Base-by-base conservation (phyloP, 179 eudicot species). In the Vitellaria paradoxa region DNA sequence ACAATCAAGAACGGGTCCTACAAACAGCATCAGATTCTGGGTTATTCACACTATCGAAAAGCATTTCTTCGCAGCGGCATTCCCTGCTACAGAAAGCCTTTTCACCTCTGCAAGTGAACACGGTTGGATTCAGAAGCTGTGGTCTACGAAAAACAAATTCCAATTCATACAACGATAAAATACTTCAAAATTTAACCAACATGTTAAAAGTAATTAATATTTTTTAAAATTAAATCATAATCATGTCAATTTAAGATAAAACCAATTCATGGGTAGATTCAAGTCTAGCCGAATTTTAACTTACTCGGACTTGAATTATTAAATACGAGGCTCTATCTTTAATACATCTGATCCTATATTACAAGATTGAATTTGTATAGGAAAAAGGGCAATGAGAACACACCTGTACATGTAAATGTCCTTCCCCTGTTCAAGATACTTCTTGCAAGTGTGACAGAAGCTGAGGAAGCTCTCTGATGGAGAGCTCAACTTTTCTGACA, bases 11-110 rank as follows among this genome's bases (percentile, higher is more conserved):
- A 47, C 77, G 46, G 23, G 66, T 46, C 61, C 75, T 65, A 37
- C 23, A 50, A 73, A 52, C 65, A 73, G 57, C 40, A 42, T 37
- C 59, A n/a, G 15, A 47, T 9, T 77, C 77, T 20, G 60, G 60
- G n/a, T n/a, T n/a, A n/a, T n/a, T n/a, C n/a, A n/a, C n/a, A n/a
- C 82, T 88, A 81, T 93, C 96, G 49, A 82, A 88, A 71, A 92
- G 84, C 92, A 93, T 93, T 81, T 84, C 97, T 89, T 90, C 84
- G 81, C 86, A 72, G 21, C 98, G 89, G 87, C 98, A 92, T 79
- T 94, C 98, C 53, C 85, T 77, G 84, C 97, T 92, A 80, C 98
- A 91, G 81, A 92, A 94, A 3, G 90, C 94, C 74, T 88, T 92
- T 75, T 94, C 98, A 20, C 96, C 98, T 84, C 98, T 92, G 90